Base-by-base conservation (phyloP, 345 rosid species). In the Heritiera littoralis region DNA sequence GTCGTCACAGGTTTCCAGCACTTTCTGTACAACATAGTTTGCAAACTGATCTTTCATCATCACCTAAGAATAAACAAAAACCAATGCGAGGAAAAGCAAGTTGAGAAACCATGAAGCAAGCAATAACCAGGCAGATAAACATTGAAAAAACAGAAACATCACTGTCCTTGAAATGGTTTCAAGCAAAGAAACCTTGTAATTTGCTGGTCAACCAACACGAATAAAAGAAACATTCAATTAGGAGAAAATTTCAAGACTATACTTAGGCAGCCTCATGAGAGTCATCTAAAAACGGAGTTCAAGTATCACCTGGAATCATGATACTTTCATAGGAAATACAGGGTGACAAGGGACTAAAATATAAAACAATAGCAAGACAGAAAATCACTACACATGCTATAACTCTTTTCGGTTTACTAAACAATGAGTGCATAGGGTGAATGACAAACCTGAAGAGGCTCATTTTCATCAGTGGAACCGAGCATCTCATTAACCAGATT, bases 31-130 rank as follows among this genome's bases (percentile, higher is more conserved):
- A 64, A 95, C 99, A 64, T 95, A 95, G 87, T 95, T 95, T 48
- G 98, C 99, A 83, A 93, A 95, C 86, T 95, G 98, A 83, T 95
- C 98, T 87, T 95, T 95, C 98, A 95, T 95, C 98, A 95, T 95
- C 77, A 83, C 97, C 98, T 95, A 84, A 32, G 41, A 64, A 32
- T 13, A 64, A 32, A 64, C 8, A 64, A 58, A 58, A 58, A n/a
- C 9, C 9, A n/a, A 18, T 18, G 5, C 20, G 7, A 58, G 30
- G 30, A 20, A 9, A 8, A 8, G 30, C 20, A 58, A 58, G 28
- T n/a, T 58, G 63, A 58, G 63, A 58, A 58, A 58, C 30, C 63
- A 8, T n/a, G 4, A 20, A 20, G 30, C 63, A 58, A 7, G 28
- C 63, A 7, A 58, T n/a, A 58, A 58, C 63, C 61, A 58, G 30